Conservation (phyloP, 305 asterid species). For the Rubia occidens region DNA sequence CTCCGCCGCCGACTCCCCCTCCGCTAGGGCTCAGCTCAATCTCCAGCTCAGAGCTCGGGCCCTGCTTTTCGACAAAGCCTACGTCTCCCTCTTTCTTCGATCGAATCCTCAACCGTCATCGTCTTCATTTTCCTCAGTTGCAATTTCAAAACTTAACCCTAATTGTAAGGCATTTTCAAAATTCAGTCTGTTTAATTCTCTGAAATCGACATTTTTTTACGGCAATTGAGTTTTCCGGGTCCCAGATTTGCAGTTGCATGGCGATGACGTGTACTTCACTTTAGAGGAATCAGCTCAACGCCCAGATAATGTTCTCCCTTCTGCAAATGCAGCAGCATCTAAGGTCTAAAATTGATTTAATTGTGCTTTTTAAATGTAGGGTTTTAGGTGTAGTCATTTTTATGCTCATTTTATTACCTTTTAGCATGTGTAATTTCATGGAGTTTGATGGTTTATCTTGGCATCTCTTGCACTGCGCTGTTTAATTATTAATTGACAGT, state of each 20-base stretch:
- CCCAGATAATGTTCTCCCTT: constrained; percentile 30
- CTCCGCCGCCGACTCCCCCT: constrained; percentile 9
- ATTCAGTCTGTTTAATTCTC: constrained; percentile 1
- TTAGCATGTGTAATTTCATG: background rate
- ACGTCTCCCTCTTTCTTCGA: constrained; percentile 41
- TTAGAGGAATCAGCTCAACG: constrained; percentile 61
- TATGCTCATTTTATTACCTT: background rate
- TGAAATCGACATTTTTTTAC: background rate
- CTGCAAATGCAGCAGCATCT: constrained; percentile 36
- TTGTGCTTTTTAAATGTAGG: background rate
- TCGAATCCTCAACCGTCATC: constrained; percentile 24
- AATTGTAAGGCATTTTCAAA: constrained; percentile 37
- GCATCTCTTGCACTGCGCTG: background rate
- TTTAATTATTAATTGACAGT: constrained; percentile 6
- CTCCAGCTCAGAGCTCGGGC: constrained; percentile 96
- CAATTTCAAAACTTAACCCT: constrained; percentile 63
- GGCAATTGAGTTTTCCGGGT: constrained; percentile 3
- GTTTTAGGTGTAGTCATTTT: background rate
- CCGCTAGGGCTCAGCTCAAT: constrained; percentile 50
- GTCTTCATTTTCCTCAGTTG: constrained; percentile 14
- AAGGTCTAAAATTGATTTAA: constrained; percentile 34
- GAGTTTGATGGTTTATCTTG: background rate
- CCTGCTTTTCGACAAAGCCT: constrained; percentile 80
- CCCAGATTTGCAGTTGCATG: constrained; percentile 85
- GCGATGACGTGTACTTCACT: constrained; percentile 88